Evolutionary conservation across 2,329 filamentous ascomycete species (phyloP).

Genomic region (Plenodomus lindquistii): DNA sequence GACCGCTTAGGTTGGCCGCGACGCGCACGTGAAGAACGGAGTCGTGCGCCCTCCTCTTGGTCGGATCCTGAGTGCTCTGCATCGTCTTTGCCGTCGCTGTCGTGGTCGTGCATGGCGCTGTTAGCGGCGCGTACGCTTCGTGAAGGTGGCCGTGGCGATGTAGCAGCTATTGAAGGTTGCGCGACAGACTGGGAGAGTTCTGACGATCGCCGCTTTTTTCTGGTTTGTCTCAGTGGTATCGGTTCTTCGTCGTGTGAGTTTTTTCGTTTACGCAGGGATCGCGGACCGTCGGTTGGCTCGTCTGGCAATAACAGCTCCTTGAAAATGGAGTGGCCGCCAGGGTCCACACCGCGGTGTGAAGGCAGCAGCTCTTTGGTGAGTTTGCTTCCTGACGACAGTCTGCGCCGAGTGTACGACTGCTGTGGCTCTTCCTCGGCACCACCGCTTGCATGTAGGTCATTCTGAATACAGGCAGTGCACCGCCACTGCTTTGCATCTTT

Average conservation of each 20-base stretch:
- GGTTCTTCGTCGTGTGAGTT: conserved; percentile 72
- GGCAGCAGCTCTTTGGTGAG: conserved; percentile 74
- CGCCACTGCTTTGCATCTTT: conserved; percentile 64
- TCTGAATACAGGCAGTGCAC: conserved; percentile 61
- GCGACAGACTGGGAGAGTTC: conserved; percentile 39
- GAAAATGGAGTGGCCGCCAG: conserved; percentile 70
- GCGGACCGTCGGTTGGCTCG: conserved; percentile 74
- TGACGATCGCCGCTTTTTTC: conserved; percentile 49
- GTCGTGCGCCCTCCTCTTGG: conserved; percentile 33
- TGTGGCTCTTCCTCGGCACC: conserved; percentile 46
- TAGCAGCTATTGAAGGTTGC: conserved; percentile 30
- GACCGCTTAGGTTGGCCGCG: conserved; percentile 37
- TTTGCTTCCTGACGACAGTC: conserved; percentile 66
- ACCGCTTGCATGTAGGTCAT: conserved; percentile 38
- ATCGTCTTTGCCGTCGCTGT: conserved; percentile 27
- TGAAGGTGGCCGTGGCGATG: conserved; percentile 35
- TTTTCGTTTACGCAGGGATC: conserved; percentile 81
- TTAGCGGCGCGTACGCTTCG: conserved; percentile 25
- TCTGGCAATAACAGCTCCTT: conserved; percentile 72
- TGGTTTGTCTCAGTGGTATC: conserved; percentile 44
- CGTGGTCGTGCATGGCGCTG: conserved; percentile 32
- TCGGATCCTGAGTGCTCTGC: conserved; percentile 34
- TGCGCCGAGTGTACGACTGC: conserved; percentile 48
- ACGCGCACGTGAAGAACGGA: conserved; percentile 39
- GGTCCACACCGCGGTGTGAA: conserved; percentile 67